Base-by-base conservation (phyloP, 1,284 basidiomycete genomes). In the Pseudozyma pruni region DNA sequence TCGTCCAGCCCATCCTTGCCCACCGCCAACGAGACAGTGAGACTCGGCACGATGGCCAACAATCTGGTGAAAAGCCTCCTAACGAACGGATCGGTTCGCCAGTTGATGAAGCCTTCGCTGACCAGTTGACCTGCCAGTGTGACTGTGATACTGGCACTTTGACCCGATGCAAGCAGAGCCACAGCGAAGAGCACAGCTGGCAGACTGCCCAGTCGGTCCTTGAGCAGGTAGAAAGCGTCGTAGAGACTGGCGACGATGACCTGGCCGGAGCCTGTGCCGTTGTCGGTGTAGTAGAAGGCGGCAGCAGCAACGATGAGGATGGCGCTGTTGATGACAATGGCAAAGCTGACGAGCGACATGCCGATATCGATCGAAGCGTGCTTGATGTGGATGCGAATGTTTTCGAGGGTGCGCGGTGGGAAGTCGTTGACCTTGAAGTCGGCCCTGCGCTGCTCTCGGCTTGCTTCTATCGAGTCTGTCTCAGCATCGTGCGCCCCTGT, bases 101-200 rank as follows among this genome's bases (percentile, higher is more conserved):
- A 98, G 56, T 89, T 88, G 62, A 98, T 87, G 83, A 97, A 96
- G 0, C 95, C 95, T 83, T 98, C 95, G 0, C 90, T 90, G 31
- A 98, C 91, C 40, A 94, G 90, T 83, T 98, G 86, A 0, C 94
- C 95, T 0, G 93, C 91, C 11, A 98, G 86, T 0, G 94, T 98
- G 8, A 92, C 94, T 1, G 96, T 92, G 62, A 98, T 88, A 9
- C 91, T 92, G 0, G 95, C 92, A 69, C 91, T 93, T 85, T 98
- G 93, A 4, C 94, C 94, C 0, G 93, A 87, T 34, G 90, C 89
- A 0, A 81, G 68, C 42, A 81, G 57, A 10, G 76, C 80, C 20
- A 81, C 59, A n/a, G 77, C 78, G 46, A 81, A 81, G 4, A 81
- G 58, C 22, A 80, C 67, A 0, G 77, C 77, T 1, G 75, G 69